Base-by-base conservation (phyloP, 805 yeast species). In the Komagataella pseudopastoris region DNA sequence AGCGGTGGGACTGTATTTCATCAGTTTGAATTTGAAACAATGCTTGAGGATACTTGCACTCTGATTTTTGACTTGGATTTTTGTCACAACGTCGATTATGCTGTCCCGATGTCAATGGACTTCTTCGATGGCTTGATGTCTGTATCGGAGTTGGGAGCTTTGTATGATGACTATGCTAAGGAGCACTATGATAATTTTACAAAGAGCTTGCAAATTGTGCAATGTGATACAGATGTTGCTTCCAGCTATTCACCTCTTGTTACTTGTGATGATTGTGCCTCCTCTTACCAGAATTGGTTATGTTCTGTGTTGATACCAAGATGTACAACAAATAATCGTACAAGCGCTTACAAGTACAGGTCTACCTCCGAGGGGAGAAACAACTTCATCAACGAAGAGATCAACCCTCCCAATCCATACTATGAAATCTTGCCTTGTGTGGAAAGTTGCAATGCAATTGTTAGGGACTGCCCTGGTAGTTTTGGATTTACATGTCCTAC, bases 281-380 rank as follows among this genome's bases (percentile, higher is more conserved):
- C 63, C 1, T 74, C 90, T 1, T 91, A 91, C 63, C 80, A 78
- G 58, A 74, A 82, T 58, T 91, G 99, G 99, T 72, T 93, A 17
- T 91, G 99, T 66, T 74, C 95, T 0, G 88, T 88, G 3, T 72
- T 88, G 0, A 86, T 91, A 5, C 98, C 98, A 0, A 71, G 97
- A 30, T 91, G 99, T 59, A 72, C 87, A 1, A 80, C 84, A 12
- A 56, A 62, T 12, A 61, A 75, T 6, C 54, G 67, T 6, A 58
- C 72, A 0, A 30, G 39, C 14, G 77, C 76, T 6, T 81, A 75
- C 61, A 63, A 65, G 18, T 52, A 58, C 23, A 70, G 95, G 39
- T 63, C 67, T 3, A 68, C 68, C 4, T 72, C 72, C 14, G 63
- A 70, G 4, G 81, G 86, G 8, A 73, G 99, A 55, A 86, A 77